Percentiles rank a stretch among this genome's conserved stretches.
Conservation (phyloP, 2,329 filamentous ascomycete species). For the Diaporthe vexans region DNA sequence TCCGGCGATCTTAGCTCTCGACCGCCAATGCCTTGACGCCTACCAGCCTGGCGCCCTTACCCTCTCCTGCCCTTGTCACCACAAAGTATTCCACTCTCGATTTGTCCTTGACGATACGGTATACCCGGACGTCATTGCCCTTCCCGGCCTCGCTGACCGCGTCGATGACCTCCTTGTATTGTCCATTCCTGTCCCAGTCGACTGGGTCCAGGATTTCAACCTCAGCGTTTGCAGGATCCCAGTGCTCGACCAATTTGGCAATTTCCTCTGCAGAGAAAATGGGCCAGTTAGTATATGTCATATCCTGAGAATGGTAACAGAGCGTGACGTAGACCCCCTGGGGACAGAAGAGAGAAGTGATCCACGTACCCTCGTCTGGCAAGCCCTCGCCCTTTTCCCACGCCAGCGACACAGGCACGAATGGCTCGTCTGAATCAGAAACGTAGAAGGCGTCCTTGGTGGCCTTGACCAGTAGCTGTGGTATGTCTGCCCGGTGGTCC, state of each 20-base stretch:
- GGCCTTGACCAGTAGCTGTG: constrained; percentile 66
- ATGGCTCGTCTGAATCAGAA: constrained; percentile 89
- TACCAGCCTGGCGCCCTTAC: constrained; percentile 73
- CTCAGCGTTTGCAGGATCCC: constrained; percentile 64
- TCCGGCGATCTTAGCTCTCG: constrained; percentile 68
- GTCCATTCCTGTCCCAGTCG: constrained; percentile 80
- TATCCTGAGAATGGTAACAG: neutral
- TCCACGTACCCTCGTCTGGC: constrained; percentile 73
- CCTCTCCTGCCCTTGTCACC: constrained; percentile 72
- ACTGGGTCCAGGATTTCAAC: constrained; percentile 76
- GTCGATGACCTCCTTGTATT: constrained; percentile 78
- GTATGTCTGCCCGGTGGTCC: constrained; percentile 70
- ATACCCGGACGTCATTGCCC: constrained; percentile 80
- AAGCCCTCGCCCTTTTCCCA: constrained; percentile 68
- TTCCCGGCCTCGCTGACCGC: constrained; percentile 75
- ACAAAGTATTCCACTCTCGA: constrained; percentile 85
- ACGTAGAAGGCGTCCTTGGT: constrained; percentile 75
- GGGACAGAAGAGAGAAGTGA: constrained; percentile 24
- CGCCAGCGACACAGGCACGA: constrained; percentile 80
- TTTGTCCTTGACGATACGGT: constrained; percentile 73
- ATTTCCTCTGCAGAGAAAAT: constrained; percentile 71
- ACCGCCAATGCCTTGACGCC: constrained; percentile 84
- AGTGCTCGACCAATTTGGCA: constrained; percentile 74
- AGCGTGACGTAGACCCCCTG: neutral
- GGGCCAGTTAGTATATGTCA: constrained; percentile 20